phyloP scores from a whole-genome alignment of 2,329 filamentous ascomycete species.

The Talaromyces pinophilus region DNA sequence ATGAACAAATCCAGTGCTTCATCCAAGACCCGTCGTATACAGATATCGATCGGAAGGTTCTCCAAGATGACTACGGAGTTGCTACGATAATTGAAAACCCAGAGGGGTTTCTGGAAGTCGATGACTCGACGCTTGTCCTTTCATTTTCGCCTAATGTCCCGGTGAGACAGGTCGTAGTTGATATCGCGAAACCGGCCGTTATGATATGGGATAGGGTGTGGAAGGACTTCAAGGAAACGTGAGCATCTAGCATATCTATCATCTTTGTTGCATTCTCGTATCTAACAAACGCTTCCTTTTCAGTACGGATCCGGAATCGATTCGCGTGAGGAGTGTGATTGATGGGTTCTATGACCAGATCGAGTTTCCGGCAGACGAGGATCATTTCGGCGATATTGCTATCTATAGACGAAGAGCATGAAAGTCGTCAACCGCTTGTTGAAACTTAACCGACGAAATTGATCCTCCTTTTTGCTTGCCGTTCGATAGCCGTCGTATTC shows the following conservation, averaged over 20 bases:
- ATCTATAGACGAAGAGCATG: constrained; percentile 8
- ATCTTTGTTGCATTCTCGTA: not conserved
- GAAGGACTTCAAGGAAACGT: not conserved
- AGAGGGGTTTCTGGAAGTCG: not conserved
- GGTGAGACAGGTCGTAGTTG: not conserved
- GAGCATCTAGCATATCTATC: not conserved
- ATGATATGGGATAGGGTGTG: constrained; percentile 8
- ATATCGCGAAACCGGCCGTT: not conserved
- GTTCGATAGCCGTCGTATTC: not conserved
- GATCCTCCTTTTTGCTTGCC: not conserved
- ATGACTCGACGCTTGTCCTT: not conserved
- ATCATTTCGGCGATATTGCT: constrained; percentile 11
- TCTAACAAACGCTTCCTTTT: not conserved
- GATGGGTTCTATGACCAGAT: constrained; percentile 1
- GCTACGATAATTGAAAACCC: not conserved
- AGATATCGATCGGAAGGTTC: not conserved
- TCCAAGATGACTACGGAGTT: not conserved
- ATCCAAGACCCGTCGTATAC: constrained; percentile 3
- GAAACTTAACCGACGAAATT: not conserved
- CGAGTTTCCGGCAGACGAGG: constrained; percentile 1
- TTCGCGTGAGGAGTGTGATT: not conserved
- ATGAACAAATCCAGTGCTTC: constrained; percentile 1
- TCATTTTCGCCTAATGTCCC: not conserved
- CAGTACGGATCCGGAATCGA: constrained; percentile 8
- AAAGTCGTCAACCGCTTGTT: not conserved